Evolutionary conservation across 441 rosid species (phyloP).

Genomic region (Jatropha podagrica): DNA sequence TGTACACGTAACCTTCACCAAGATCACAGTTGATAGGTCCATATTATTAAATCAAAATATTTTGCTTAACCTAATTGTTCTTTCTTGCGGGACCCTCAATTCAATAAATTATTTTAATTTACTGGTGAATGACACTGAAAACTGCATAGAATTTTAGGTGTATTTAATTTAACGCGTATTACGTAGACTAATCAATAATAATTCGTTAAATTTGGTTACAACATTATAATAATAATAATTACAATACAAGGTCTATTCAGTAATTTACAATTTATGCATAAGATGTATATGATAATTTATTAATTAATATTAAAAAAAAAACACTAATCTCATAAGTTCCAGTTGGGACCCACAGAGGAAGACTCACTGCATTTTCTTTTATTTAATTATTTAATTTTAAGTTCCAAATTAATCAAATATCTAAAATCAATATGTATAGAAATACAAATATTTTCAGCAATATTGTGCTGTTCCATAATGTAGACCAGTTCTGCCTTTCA

Average conservation of each 20-base stretch:
- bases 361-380: background rate
- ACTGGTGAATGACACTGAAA: background rate
- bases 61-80: background rate
- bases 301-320: background rate
- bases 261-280: too few species aligned
- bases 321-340: slow-evolving; percentile 8
- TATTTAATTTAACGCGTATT: too few species aligned
- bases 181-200: too few species aligned
- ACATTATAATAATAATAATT: too few species aligned
- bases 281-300: too few species aligned
- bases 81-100: background rate
- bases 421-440: background rate
- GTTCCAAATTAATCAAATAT: background rate
- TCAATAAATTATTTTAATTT: background rate
- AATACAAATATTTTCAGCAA: slow-evolving; percentile 5
- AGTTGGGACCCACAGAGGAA: slow-evolving; percentile 23
- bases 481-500: background rate
- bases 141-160: too few species aligned
- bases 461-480: slow-evolving; percentile 3
- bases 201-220: too few species aligned
- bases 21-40: background rate
- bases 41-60: background rate
- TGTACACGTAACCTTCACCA: slow-evolving; percentile 22
- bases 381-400: background rate
- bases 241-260: too few species aligned